phyloP scores from a whole-genome alignment of 2,329 filamentous ascomycete genomes.

The Clonostachys chloroleuca region DNA sequence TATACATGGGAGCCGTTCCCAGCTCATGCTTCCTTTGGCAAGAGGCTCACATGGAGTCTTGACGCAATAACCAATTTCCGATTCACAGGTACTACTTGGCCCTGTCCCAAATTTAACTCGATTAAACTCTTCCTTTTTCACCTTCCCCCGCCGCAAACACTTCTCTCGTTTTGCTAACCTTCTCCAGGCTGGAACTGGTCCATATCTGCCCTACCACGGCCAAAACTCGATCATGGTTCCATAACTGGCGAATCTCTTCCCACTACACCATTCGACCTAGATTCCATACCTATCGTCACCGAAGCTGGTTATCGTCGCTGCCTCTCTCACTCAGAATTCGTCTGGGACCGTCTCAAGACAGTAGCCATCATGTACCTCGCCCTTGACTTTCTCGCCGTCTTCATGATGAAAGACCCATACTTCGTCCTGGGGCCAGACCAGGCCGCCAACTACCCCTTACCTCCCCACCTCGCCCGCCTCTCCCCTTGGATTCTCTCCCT shows the following conservation, averaged over 20 bases:
- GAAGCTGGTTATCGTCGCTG: slow-evolving; percentile 39
- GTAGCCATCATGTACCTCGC: slow-evolving; percentile 57
- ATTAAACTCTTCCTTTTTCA: too few relatives aligned
- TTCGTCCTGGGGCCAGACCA: slow-evolving; percentile 53
- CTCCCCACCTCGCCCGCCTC: slow-evolving; percentile 35
- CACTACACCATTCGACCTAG: slow-evolving; percentile 31
- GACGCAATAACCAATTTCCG: slow-evolving; percentile 53
- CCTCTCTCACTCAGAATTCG: slow-evolving; percentile 34
- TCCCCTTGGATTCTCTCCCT: slow-evolving; percentile 40
- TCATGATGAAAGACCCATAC: slow-evolving; percentile 75
- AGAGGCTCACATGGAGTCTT: slow-evolving; percentile 49
- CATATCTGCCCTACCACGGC: slow-evolving; percentile 43
- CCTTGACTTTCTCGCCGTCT: slow-evolving; percentile 65
- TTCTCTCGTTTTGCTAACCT: not conserved
- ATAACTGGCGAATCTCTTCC: slow-evolving; percentile 6
- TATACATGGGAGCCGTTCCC: slow-evolving; percentile 61
- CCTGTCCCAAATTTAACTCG: not conserved
- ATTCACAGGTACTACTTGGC: slow-evolving; percentile 38
- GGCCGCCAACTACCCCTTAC: slow-evolving; percentile 19
- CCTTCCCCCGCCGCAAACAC: not conserved
- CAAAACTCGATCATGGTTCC: slow-evolving; percentile 21
- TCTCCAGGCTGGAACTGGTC: slow-evolving; percentile 52
- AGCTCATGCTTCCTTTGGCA: slow-evolving; percentile 35
- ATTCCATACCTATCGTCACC: slow-evolving; percentile 33
- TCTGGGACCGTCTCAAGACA: slow-evolving; percentile 35